Evolutionary conservation across 257 asterid genomes (phyloP), one percentile per base, ranked within the genome.

Genomic region (Perilla frutescens): DNA sequence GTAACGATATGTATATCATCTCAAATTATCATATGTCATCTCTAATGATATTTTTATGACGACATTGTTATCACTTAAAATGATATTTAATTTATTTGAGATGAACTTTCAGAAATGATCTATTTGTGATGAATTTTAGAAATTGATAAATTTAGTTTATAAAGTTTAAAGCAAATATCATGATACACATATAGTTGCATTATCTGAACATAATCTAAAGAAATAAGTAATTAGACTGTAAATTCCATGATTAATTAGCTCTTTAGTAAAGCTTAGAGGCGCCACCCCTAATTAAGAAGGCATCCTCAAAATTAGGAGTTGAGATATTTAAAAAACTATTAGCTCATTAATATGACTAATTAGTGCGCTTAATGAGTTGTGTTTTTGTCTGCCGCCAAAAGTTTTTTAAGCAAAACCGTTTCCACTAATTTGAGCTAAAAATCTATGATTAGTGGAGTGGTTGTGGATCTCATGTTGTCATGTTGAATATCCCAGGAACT

Each of bases 291-390:
- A 66, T 71, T 71, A 70, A 69, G 67, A 66, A 67, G 66, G 81
- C 57, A 41, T 70, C 88, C 86, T 76, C 81, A 84, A 88, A 77
- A 79, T 68, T 81, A 70, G 89, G 83, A 78, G 79, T 14, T 41
- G 13, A 72, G 55, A 62, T 41, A 62, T 43, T 20, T 37, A n/a
- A 56, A 20, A 80, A 70, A 71, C 3, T 36, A 59, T 57, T 48
- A 60, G 66, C 31, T 70, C 72, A 81, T 73, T 84, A 84, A 80
- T 81, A 69, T 77, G 70, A 34, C 50, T 54, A 70, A 70, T 34
- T 68, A 81, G 88, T 86, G 91, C 84, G 88, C 84, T 80, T 70
- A 72, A 77, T 80, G 87, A 86, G 82, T 77, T 75, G 87, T 83
- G 63, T 69, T 70, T 66, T 82, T 83, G 90, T 85, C 89, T 83